phyloP scores from a whole-genome alignment of 305 asterid species.

The Vinca major region DNA sequence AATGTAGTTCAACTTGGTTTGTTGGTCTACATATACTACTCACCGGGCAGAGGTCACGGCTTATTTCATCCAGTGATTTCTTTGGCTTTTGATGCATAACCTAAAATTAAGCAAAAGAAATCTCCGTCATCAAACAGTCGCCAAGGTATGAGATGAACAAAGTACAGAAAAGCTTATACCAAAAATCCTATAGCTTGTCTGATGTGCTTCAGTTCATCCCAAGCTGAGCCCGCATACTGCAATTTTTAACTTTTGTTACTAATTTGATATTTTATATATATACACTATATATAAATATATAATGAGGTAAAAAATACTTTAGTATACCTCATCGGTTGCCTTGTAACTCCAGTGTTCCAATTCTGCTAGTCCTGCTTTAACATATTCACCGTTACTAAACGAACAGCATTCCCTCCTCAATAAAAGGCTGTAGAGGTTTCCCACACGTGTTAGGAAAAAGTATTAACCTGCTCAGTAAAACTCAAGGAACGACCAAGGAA shows the following conservation, averaged over 20 bases:
- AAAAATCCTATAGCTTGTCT: slow-evolving; percentile 59
- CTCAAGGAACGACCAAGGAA: slow-evolving; percentile 16
- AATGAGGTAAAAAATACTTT: slow-evolving; percentile 6
- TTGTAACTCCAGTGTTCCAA: slow-evolving; percentile 50
- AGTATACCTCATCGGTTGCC: slow-evolving; percentile 56
- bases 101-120: slow-evolving; percentile 21
- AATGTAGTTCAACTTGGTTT: slow-evolving; percentile 1
- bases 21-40: slow-evolving; percentile 16
- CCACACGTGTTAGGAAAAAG: slow-evolving; percentile 2
- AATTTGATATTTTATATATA: slow-evolving; percentile 5
- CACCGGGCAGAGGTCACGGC: slow-evolving; percentile 48
- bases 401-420: slow-evolving; percentile 64
- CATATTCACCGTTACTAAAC: slow-evolving; percentile 61
- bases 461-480: slow-evolving; percentile 12
- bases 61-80: slow-evolving; percentile 48
- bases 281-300: neutral
- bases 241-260: slow-evolving; percentile 22
- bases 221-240: slow-evolving; percentile 68
- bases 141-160: neutral
- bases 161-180: slow-evolving; percentile 23
- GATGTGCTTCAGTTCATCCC: slow-evolving; percentile 61
- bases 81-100: slow-evolving; percentile 55
- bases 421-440: slow-evolving; percentile 33
- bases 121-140: slow-evolving; percentile 1
- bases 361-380: slow-evolving; percentile 58